phyloP scores from a whole-genome alignment of 331 rosid species.

The Dryas integrifolia region DNA sequence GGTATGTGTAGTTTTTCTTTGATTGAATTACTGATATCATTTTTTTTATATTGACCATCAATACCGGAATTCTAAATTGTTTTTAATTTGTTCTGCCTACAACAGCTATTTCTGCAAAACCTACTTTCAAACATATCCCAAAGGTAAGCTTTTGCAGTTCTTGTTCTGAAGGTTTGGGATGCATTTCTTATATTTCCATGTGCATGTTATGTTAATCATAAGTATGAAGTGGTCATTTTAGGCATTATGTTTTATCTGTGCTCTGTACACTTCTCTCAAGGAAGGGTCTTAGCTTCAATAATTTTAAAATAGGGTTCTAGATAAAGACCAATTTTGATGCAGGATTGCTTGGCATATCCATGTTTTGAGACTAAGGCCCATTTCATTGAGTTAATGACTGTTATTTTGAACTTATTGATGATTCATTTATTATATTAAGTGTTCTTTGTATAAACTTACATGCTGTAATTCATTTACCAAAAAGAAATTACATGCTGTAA shows the following conservation, averaged over 20 bases:
- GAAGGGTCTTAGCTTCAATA: neutral
- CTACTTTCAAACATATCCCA: conserved; percentile 86
- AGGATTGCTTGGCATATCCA: neutral
- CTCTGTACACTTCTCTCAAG: neutral
- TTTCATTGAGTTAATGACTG: neutral
- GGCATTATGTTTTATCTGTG: neutral
- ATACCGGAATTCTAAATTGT: neutral
- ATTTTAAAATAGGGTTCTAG: neutral
- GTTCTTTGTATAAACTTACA: neutral
- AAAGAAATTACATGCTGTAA: too few relatives aligned
- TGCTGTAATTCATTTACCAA: neutral
- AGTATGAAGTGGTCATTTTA: neutral
- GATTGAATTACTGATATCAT: neutral
- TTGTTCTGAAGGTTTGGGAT: neutral
- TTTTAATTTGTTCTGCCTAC: conserved; percentile 16
- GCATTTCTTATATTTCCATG: neutral
- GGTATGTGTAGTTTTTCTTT: conserved; percentile 34
- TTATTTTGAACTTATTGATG: neutral
- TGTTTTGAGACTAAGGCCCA: neutral
- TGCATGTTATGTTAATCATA: neutral
- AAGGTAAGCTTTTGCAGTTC: conserved; percentile 56
- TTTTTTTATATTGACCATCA: neutral
- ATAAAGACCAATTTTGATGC: neutral
- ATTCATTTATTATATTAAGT: neutral
- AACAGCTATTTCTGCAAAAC: conserved; percentile 52